Evolutionary conservation across 352 stramenopile species (phyloP).

Genomic region (Globisporangium apiculatum): DNA sequence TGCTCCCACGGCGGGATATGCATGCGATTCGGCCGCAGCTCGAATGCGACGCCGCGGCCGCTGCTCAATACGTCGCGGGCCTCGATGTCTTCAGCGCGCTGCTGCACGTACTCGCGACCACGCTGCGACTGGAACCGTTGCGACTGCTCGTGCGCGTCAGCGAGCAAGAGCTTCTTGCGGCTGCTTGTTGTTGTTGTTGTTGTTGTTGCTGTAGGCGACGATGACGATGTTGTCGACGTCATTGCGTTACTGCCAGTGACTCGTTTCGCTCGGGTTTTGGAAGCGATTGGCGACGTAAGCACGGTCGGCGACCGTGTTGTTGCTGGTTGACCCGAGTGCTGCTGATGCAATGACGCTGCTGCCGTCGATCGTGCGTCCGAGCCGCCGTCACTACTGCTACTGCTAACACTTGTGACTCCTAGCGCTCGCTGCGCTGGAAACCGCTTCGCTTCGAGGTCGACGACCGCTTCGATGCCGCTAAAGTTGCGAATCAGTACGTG

Average conservation of each 20-base stretch:
- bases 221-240: not conserved
- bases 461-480: conserved; percentile 59
- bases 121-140: conserved; percentile 52
- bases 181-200: not conserved
- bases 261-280: not conserved
- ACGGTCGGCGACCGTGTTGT: not conserved
- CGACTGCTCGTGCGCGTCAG: conserved; percentile 29
- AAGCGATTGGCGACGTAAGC: not conserved
- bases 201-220: not conserved
- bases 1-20: conserved; percentile 56
- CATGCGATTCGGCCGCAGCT: conserved; percentile 21
- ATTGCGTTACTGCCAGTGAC: not conserved
- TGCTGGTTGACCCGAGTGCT: not conserved
- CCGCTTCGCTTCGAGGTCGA: conserved; percentile 56
- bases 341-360: not conserved
- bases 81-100: conserved; percentile 32
- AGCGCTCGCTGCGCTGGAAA: conserved; percentile 18
- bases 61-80: conserved; percentile 36
- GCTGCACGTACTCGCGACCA: conserved; percentile 34
- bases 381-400: not conserved
- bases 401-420: not conserved
- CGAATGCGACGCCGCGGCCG: conserved; percentile 52
- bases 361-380: not conserved
- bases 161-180: conserved; percentile 33
- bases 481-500: conserved; percentile 66